Conservation (phyloP, 495 filamentous ascomycete species). For the Daldinia concentrica region DNA sequence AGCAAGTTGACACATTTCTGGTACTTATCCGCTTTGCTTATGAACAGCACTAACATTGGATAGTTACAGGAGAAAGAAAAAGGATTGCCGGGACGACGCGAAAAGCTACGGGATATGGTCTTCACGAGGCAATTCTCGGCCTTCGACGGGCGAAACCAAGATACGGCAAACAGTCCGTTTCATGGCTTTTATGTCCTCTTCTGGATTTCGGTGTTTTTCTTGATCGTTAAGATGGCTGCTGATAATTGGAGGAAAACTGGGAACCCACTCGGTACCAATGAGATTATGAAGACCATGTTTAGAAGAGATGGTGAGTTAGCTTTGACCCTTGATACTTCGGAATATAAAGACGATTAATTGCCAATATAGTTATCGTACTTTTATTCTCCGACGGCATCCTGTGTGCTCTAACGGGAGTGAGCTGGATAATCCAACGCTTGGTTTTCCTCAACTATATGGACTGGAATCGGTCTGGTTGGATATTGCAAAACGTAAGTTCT, state of each 20-base stretch:
- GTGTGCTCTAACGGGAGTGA: slow-evolving; percentile 66
- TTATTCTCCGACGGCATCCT: slow-evolving; percentile 72
- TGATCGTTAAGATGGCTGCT: slow-evolving; percentile 69
- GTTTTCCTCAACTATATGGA: slow-evolving; percentile 62
- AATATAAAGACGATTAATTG: slow-evolving; percentile 1
- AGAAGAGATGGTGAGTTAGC: slow-evolving; percentile 58
- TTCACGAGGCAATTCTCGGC: slow-evolving; percentile 75
- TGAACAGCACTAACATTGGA: slow-evolving; percentile 3
- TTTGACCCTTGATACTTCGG: neutral
- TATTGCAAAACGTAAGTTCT: slow-evolving; percentile 67
- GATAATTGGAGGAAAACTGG: slow-evolving; percentile 71
- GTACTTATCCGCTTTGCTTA: neutral
- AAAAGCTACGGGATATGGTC: slow-evolving; percentile 70
- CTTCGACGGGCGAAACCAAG: slow-evolving; percentile 73
- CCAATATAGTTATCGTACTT: slow-evolving; percentile 62
- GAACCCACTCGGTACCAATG: slow-evolving; percentile 69
- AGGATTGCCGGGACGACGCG: slow-evolving; percentile 42
- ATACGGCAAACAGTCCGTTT: slow-evolving; percentile 66
- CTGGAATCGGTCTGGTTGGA: slow-evolving; percentile 74
- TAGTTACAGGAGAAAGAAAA: slow-evolving; percentile 42
- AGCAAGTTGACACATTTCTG: slow-evolving; percentile 19
- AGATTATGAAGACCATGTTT: slow-evolving; percentile 76
- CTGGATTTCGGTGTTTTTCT: slow-evolving; percentile 71
- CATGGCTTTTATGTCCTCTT: slow-evolving; percentile 82
- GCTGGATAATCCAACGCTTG: slow-evolving; percentile 66